Evolutionary conservation across 225 moss, liverwort and hornwort species (phyloP), one percentile per base, ranked within the genome.

Genomic region (Thuidium tamariscinum): DNA sequence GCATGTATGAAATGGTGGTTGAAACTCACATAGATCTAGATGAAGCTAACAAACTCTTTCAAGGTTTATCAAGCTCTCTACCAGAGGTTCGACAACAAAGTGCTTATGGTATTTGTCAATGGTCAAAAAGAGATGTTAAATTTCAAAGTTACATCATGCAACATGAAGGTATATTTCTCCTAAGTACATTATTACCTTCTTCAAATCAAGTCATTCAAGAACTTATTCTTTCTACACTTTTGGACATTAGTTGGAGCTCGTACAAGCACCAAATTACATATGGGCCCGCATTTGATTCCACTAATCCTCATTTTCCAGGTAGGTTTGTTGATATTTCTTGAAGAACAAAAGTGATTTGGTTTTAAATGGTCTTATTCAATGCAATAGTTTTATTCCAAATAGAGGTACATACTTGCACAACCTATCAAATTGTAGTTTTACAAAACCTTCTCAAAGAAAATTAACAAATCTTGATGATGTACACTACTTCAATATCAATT

Each of bases 1-100:
- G 26, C 2, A 41, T 41, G 8, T 14, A 41, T 69, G 69, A 41
- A 69, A 69, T 34, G 41, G 41, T 41, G 14, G 14, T 14, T 69
- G 41, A 1, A 69, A 2, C 23, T 41, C 2, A 0, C 2, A 15
- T 26, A 14, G 11, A 41, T 0, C 25, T 23, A 25, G 0, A 15
- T 13, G 26, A 69, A 5, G 69, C 69, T 68, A 13, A 23, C 11
- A 30, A 48, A 73, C 17, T 30, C 30, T 30, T 73, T 1, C 2
- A 5, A 30, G 10, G 0, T 7, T 30, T 73, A 25, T 41, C 14
- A 41, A 68, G 39, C 2, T 68, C 68, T 68, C 22, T 0, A 13
- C 4, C 4, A 0, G 4, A 68, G 39, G 2, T 68, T 41, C 39
- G 5, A 23, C 68, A 68, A 39, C 23, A 0, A 25, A 25, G 4